Evolutionary conservation across 1,284 basidiomycete genomes (phyloP).

Genomic region (Cutaneotrichosporon cavernicola): DNA sequence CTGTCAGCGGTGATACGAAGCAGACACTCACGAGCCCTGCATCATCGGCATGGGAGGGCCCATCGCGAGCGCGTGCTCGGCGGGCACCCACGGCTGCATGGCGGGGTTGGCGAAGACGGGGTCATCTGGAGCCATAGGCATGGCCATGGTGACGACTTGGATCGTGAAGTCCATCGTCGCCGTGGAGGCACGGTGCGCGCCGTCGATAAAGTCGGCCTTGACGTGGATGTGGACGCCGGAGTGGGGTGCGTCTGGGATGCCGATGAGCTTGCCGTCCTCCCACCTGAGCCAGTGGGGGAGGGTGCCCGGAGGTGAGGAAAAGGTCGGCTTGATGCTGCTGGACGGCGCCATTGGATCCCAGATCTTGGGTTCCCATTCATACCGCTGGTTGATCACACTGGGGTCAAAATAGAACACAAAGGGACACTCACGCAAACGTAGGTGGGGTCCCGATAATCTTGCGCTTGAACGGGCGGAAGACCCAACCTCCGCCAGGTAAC

Average conservation of each 20-base stretch:
- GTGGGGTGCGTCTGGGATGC: conserved; percentile 35
- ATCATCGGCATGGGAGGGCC: conserved; percentile 3
- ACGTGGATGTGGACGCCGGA: conserved; percentile 33
- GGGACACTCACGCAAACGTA: conserved; percentile 62
- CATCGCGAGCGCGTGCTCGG: conserved; percentile 6
- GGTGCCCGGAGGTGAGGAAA: conserved; percentile 66
- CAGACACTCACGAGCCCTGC: conserved; percentile 1
- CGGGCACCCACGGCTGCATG: conserved; percentile 10
- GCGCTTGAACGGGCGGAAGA: conserved; percentile 86
- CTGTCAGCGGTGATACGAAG: neutral
- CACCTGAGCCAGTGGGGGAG: conserved; percentile 84
- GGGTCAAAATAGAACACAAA: neutral
- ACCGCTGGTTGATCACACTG: conserved; percentile 65
- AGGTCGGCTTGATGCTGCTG: conserved; percentile 71
- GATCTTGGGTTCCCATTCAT: conserved; percentile 89
- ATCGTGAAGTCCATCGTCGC: conserved; percentile 39
- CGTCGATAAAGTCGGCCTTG: conserved; percentile 43
- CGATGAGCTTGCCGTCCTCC: conserved; percentile 64
- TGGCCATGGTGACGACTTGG: conserved; percentile 31
- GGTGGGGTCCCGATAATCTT: conserved; percentile 79
- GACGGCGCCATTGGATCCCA: conserved; percentile 95
- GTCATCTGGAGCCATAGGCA: conserved; percentile 8
- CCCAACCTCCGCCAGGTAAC: conserved; percentile 71
- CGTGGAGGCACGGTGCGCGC: conserved; percentile 29
- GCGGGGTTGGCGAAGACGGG: conserved; percentile 1